These are phyloP conservation scores for Lipomyces mesembrius DNA, from an alignment of 805 yeast genomes.

Conservation along the genomic window DNA sequence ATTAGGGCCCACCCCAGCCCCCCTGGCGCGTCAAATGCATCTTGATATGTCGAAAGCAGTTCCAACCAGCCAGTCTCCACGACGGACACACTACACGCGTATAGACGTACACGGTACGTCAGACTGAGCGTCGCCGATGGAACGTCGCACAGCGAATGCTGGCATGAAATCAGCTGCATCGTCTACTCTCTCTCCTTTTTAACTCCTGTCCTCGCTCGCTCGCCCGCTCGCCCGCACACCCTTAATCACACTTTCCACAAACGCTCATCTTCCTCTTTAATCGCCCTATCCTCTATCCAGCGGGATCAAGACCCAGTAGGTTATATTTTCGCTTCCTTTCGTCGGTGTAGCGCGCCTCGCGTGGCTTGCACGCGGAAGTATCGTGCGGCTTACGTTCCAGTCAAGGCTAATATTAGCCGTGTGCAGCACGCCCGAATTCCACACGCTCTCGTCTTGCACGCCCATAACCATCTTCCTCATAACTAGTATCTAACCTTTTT, in stretches of 20 bases:
- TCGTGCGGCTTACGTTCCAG: conserved; percentile 17
- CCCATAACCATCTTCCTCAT: not conserved
- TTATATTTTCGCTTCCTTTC: not conserved
- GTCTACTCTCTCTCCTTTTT: not conserved
- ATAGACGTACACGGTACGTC: too few relatives aligned
- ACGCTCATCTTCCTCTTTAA: not conserved
- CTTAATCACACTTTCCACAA: not conserved
- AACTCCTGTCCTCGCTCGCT: conserved; percentile 1
- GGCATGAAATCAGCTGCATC: not conserved
- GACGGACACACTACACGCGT: not conserved
- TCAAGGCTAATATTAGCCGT: conserved; percentile 3
- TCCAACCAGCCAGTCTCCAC: not conserved
- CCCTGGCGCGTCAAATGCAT: not conserved
- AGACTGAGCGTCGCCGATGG: not conserved
- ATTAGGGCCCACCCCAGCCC: not conserved
- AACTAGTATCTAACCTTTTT: not conserved
- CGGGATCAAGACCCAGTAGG: not conserved
- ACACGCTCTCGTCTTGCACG: not conserved
- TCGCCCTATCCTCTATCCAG: not conserved
- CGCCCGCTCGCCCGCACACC: not conserved
- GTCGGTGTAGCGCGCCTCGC: not conserved
- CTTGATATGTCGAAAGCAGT: not conserved
- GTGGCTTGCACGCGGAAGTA: not conserved
- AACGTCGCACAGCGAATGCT: not conserved
- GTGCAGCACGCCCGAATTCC: conserved; percentile 1